phyloP scores from a whole-genome alignment of 192 early-diverging fungal genomes.

The Coemansia sp. region DNA sequence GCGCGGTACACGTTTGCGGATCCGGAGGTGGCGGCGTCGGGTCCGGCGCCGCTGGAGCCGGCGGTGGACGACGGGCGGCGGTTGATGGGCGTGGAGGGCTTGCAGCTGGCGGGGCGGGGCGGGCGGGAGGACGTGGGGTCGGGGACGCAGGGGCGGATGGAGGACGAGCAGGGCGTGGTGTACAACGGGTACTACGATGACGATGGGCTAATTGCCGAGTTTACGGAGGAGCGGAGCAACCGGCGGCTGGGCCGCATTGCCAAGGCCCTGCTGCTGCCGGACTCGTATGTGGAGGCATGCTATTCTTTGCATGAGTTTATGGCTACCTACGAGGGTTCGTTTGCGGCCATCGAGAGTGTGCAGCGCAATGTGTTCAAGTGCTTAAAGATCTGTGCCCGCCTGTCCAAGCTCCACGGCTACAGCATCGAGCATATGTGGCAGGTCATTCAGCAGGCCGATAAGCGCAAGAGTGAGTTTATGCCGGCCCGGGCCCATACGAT shows the following conservation, averaged over 20 bases:
- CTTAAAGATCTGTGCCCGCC: conserved; percentile 40
- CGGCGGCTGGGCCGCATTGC: conserved; percentile 31
- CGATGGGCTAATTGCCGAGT: conserved; percentile 30
- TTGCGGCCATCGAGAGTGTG: conserved; percentile 18
- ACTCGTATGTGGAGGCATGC: conserved; percentile 43
- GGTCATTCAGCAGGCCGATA: conserved; percentile 34
- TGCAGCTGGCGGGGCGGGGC: neutral
- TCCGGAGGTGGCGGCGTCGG: conserved; percentile 14
- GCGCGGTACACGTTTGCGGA: conserved; percentile 45
- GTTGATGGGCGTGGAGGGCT: neutral
- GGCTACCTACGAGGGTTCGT: conserved; percentile 1
- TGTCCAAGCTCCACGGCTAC: conserved; percentile 47
- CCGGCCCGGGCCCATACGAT: conserved; percentile 26
- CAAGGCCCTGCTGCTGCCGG: conserved; percentile 28
- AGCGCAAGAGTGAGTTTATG: conserved; percentile 16
- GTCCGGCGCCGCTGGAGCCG: conserved; percentile 35
- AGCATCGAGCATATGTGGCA: conserved; percentile 48
- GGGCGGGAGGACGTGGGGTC: neutral
- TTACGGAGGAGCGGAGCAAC: conserved; percentile 43
- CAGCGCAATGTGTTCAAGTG: conserved; percentile 49
- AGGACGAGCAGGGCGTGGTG: no score
- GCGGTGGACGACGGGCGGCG: conserved; percentile 4
- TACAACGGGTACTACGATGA: conserved; percentile 13
- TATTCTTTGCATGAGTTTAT: conserved; percentile 37
- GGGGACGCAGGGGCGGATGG: neutral